These are phyloP conservation scores for Epichloe aotearoae DNA, from an alignment of 2,329 filamentous ascomycete genomes.

Conservation along the genomic window DNA sequence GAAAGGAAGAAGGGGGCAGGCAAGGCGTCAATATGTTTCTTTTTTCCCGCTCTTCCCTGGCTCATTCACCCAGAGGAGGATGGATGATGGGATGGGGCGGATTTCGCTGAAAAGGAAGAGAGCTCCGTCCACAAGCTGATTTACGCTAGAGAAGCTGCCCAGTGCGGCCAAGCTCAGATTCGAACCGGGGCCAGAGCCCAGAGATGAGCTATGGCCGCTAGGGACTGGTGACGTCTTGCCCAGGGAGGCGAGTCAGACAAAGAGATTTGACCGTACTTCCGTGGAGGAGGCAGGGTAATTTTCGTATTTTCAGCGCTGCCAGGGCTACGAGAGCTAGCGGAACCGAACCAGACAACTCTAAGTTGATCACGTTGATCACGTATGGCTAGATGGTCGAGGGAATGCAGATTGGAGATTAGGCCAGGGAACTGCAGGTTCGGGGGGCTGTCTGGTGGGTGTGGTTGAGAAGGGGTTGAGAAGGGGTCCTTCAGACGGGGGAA, in stretches of 20 bases:
- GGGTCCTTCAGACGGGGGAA: neutral
- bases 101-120: neutral
- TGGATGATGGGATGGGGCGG: neutral
- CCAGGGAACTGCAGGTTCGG: neutral
- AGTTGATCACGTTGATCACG: too few species aligned
- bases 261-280: conserved; percentile 5
- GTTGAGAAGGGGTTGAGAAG: neutral
- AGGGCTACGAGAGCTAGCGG: neutral
- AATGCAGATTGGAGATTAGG: neutral
- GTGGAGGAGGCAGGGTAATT: too few species aligned
- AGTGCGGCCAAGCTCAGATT: neutral
- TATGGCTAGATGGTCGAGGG: neutral
- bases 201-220: conserved; percentile 2
- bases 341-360: neutral
- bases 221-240: neutral
- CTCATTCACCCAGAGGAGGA: neutral
- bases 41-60: neutral
- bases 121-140: too few species aligned
- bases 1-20: neutral
- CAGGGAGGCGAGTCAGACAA: conserved; percentile 8
- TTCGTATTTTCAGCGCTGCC: too few species aligned
- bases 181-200: neutral
- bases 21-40: neutral
- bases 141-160: neutral
- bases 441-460: neutral